These are phyloP conservation scores for Podila clonocystis DNA, from an alignment of 192 early-diverging fungal species.

Conservation along the genomic window DNA sequence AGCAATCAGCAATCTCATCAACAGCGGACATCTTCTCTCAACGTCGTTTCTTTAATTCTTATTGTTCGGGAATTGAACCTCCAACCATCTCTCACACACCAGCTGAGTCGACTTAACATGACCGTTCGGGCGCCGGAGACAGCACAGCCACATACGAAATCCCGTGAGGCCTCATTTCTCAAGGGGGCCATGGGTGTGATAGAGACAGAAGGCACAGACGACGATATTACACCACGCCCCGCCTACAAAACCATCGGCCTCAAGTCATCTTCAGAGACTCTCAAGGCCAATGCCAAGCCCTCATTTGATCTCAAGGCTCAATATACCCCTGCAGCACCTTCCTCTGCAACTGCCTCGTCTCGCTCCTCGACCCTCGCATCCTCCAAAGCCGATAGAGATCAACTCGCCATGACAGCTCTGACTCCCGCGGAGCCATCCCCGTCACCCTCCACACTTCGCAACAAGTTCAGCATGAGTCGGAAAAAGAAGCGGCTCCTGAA, in stretches of 20 bases:
- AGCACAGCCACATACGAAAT: neutral
- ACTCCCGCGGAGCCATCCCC: neutral
- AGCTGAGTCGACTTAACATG: neutral
- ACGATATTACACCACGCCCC: neutral
- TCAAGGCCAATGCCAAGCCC: neutral
- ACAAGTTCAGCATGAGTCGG: slow-evolving; percentile 15
- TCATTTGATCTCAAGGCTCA: neutral
- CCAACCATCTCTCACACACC: slow-evolving; percentile 6
- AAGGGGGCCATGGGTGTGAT: too few species aligned
- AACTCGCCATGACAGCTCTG: neutral
- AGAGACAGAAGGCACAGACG: neutral
- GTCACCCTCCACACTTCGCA: neutral
- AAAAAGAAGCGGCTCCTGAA: slow-evolving; percentile 31
- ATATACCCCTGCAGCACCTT: slow-evolving; percentile 2
- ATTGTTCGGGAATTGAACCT: neutral
- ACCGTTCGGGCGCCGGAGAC: neutral
- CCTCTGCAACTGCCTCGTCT: neutral
- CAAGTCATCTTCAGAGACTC: neutral
- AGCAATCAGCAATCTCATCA: too few species aligned
- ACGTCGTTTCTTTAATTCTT: too few species aligned
- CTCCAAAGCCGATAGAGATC: neutral
- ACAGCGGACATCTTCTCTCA: too few species aligned
- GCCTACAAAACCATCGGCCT: neutral
- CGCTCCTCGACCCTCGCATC: neutral
- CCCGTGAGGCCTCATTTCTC: neutral